phyloP scores from a whole-genome alignment of 805 yeast genomes.

The Zygosaccharomyces lentus region DNA sequence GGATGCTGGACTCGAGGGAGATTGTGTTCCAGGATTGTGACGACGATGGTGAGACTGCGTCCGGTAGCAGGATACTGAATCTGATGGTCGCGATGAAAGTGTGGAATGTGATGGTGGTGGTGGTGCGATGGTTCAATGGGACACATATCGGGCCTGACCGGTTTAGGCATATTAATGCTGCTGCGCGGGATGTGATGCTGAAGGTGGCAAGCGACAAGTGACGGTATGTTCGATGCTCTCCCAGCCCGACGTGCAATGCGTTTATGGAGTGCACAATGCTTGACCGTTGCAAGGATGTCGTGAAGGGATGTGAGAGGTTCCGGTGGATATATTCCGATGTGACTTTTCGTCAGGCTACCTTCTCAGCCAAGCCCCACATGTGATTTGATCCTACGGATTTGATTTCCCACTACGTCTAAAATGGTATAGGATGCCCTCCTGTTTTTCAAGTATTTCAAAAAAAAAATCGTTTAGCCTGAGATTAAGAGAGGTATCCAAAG shows the following conservation, averaged over 20 bases:
- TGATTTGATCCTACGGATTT: too few species aligned
- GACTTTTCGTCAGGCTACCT: too few species aligned
- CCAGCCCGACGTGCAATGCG: constrained; percentile 5
- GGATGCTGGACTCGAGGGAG: constrained; percentile 38
- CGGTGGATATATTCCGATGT: too few species aligned
- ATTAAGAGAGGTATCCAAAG: too few species aligned
- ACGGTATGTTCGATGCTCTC: too few species aligned
- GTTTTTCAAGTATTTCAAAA: too few species aligned
- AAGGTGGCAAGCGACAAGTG: constrained; percentile 44
- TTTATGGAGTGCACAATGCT: background rate
- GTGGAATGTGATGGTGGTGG: constrained; percentile 76
- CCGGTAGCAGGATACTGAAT: constrained; percentile 84
- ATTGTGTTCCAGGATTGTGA: constrained; percentile 77
- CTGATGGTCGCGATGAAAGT: constrained; percentile 72
- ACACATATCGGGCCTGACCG: constrained; percentile 87
- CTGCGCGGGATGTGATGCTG: constrained; percentile 79
- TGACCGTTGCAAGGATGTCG: background rate
- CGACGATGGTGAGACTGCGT: constrained; percentile 97
- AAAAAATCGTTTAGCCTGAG: too few species aligned
- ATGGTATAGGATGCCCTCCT: too few species aligned
- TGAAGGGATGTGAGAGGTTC: too few species aligned
- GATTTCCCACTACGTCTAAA: too few species aligned
- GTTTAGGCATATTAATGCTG: constrained; percentile 86
- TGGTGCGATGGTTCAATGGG: constrained; percentile 93
- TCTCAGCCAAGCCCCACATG: too few species aligned